phyloP scores from a whole-genome alignment of 2,329 filamentous ascomycete genomes.

The Leptographium wingfieldii region DNA sequence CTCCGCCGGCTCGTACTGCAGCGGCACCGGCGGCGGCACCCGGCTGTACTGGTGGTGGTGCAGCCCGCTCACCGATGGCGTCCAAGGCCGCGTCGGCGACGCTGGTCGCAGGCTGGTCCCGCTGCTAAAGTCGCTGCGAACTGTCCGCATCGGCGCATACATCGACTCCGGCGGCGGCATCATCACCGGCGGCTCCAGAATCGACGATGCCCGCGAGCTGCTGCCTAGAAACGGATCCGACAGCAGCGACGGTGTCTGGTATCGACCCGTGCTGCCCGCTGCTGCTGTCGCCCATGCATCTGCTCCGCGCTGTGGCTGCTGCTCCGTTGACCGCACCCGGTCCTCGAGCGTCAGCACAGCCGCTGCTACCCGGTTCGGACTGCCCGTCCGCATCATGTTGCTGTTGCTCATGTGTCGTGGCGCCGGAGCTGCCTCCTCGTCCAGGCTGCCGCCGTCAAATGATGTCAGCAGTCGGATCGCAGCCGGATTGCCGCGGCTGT shows the following conservation, averaged over 20 bases:
- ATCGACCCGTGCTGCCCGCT: neutral
- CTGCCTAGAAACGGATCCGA: slow-evolving; percentile 8
- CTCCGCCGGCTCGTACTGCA: slow-evolving; percentile 75
- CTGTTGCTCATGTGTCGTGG: neutral
- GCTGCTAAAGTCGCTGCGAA: slow-evolving; percentile 19
- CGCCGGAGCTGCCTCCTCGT: slow-evolving; percentile 3
- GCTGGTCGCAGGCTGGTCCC: neutral
- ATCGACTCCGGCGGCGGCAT: slow-evolving; percentile 37
- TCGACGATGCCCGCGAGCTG: slow-evolving; percentile 33
- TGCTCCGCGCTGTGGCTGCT: neutral
- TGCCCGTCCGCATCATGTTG: neutral
- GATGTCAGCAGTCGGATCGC: slow-evolving; percentile 50
- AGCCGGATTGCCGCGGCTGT: slow-evolving; percentile 27
- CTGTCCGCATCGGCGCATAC: slow-evolving; percentile 44
- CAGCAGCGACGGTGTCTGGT: neutral
- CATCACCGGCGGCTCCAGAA: slow-evolving; percentile 47
- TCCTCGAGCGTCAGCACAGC: slow-evolving; percentile 22
- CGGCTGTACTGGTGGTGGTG: slow-evolving; percentile 14
- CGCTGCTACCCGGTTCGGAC: slow-evolving; percentile 14
- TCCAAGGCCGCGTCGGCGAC: slow-evolving; percentile 48
- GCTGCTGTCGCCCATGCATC: neutral
- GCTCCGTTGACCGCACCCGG: neutral
- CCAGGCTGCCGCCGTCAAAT: slow-evolving; percentile 27
- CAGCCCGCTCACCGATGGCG: slow-evolving; percentile 26
- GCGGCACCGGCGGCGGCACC: slow-evolving; percentile 49